Percentiles rank a stretch among this genome's conserved stretches.
Conservation (phyloP, 768 basidiomycete genomes). For the Cystobasidium tubakii region DNA sequence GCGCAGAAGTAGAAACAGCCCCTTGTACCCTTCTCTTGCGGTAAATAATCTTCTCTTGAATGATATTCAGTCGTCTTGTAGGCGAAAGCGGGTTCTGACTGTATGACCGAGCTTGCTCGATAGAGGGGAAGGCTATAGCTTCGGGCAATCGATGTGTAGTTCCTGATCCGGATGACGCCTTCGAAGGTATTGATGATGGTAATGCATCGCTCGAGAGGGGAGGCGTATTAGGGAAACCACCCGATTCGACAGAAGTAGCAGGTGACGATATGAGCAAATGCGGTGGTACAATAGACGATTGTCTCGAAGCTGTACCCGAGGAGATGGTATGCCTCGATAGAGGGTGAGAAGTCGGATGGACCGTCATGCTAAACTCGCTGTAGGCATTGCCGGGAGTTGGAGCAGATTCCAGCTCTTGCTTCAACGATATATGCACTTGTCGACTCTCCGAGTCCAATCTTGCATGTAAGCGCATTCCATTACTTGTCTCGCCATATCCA, state of each 20-base stretch:
- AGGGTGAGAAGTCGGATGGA: not conserved
- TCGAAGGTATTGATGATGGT: not conserved
- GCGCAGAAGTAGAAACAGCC: not conserved
- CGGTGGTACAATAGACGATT: constrained; percentile 1
- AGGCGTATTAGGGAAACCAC: constrained; percentile 23
- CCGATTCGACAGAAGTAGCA: constrained; percentile 18
- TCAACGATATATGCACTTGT: constrained; percentile 5
- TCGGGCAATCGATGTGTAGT: not conserved
- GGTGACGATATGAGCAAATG: constrained; percentile 26
- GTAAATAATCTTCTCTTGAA: constrained; percentile 17
- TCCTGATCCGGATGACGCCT: not conserved
- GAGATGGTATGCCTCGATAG: not conserved
- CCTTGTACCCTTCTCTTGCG: not conserved
- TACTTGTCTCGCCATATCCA: constrained; percentile 1
- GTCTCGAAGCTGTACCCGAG: not conserved
- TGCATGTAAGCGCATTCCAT: constrained; percentile 11
- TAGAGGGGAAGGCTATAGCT: not conserved
- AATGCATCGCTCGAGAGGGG: not conserved
- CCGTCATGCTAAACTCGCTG: not conserved
- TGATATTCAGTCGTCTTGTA: not conserved
- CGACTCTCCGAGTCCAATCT: constrained; percentile 9
- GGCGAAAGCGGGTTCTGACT: not conserved
- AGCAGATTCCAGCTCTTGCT: not conserved
- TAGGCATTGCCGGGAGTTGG: not conserved
- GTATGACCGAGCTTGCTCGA: not conserved